Evolutionary conservation across 1,284 basidiomycete genomes (phyloP), one percentile per base, ranked within the genome.

Genomic region (Sanghuangporus sanghuang): DNA sequence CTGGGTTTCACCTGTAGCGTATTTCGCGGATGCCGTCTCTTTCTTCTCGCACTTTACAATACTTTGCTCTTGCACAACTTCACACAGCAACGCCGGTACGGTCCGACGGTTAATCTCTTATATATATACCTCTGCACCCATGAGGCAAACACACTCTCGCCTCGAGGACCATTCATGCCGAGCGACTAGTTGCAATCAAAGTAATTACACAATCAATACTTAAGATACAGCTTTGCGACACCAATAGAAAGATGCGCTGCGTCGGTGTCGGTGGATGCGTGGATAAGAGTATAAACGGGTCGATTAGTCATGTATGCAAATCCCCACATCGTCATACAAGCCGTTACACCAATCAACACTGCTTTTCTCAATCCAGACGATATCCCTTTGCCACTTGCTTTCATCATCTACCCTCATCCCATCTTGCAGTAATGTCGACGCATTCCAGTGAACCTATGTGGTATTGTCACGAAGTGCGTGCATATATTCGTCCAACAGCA

Each of bases 391-490:
- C 39, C 40, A 32, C 61, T 9, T 32, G 3, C 46, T 12, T 14
- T 18, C 50, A 27, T 21, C 52, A 9, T 44, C 55, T 21, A 53
- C 62, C 16, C 32, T 58, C 27, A 42, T 18, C 7, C 16, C 42
- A 32, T 27, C 18, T 59, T 11, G 14, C 11, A 59, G 36, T 35
- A 21, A 90, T 90, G 88, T 86, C 87, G 8, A 77, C 83, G 12
- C 54, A 57, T 2, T 27, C 38, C 16, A 77, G 86, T 73, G 86
- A 89, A 67, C 84, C 87, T 7, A 72, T 90, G 70, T 92, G 90
- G 90, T 92, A 79, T 70, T 92, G 90, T 67, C 87, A 92, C 72
- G 79, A 90, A 76, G 89, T 87, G 52, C 18, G 79, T 74, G 6
- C 16, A n/a, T n/a, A 46, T 18, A 14, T 46, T 46, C 44, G 6